These are phyloP conservation scores for Trypanosoma caninum DNA, from an alignment of 208 protist species.

Conservation along the genomic window DNA sequence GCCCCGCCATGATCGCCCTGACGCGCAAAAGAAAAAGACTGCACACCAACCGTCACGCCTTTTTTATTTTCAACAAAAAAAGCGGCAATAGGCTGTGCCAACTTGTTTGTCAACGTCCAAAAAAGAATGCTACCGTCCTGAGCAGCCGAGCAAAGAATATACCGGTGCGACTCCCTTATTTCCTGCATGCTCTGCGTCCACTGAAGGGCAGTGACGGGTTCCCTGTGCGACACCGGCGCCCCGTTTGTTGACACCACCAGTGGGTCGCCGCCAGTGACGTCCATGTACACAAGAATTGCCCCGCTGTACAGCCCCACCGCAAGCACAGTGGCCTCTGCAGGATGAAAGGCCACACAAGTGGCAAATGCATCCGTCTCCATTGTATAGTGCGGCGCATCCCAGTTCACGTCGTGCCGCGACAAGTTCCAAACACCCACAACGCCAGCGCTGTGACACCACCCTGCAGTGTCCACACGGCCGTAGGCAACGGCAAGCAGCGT, in stretches of 20 bases:
- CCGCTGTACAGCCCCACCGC: conserved; percentile 90
- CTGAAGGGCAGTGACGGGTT: conserved; percentile 75
- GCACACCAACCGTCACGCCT: conserved; percentile 53
- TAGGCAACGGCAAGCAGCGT: conserved; percentile 85
- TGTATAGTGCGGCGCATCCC: conserved; percentile 63
- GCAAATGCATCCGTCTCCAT: conserved; percentile 77
- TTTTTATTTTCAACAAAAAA: conserved; percentile 59
- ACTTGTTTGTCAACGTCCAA: conserved; percentile 72
- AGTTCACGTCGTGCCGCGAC: conserved; percentile 50
- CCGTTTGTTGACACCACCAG: conserved; percentile 31
- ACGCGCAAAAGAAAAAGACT: conserved; percentile 43
- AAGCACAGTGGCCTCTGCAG: conserved; percentile 60
- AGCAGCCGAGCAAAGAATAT: conserved; percentile 61
- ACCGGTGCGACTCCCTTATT: conserved; percentile 47
- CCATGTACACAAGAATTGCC: conserved; percentile 69
- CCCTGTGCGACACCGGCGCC: conserved; percentile 41
- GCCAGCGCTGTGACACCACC: conserved; percentile 84
- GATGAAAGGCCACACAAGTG: conserved; percentile 86
- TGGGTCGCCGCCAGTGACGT: conserved; percentile 51
- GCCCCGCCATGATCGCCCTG: conserved; percentile 11
- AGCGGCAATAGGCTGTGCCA: conserved; percentile 48
- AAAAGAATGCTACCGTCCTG: conserved; percentile 76
- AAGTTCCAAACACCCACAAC: conserved; percentile 87
- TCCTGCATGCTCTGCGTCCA: conserved; percentile 76
- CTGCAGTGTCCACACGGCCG: conserved; percentile 76